Base-by-base conservation (phyloP, 257 asterid genomes). In the Scutellaria galericulata region DNA sequence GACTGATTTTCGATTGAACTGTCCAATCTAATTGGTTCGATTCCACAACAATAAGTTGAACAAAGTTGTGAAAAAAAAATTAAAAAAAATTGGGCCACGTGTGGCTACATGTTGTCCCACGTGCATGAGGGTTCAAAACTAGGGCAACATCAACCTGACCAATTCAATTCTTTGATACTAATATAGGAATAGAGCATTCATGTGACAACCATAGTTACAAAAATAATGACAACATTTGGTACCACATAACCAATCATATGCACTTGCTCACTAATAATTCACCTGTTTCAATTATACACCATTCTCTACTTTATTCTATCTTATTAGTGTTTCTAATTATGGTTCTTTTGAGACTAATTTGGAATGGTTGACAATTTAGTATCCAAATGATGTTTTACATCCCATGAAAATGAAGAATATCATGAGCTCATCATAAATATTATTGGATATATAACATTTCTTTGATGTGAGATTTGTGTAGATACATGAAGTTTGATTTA, bases 231-330 rank as follows among this genome's bases (percentile, higher is more conserved):
- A 59, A 64, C 75, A 75, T 11, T 39, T 60, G 75, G 64, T 59
- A 59, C 75, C 56, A 68, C 64, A 67, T 31, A 31, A 31, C 46
- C 79, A 75, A 60, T 75, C 79, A 75, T 75, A 68, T 68, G 75
- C 65, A 24, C 50, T 61, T 41, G 47, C 7, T 57, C 44, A 37
- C 61, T 55, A 68, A 41, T 73, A 13, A 68, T 73, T 18, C n/a
- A 41, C 54, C 42, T 18, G 22, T 48, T 75, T 48, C 69, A 75
- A 65, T 55, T 52, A 66, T 53, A 14, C 3, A 2, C 7, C 20
- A 3, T 13, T 12, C 11, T 41, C 3, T 35, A 6, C 3, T 39
- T 3, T 9, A 2, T 13, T 12, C 40, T 12, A 35, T 57, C 2
- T 57, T 27, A 13, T 8, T 18, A 45, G 9, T 27, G 7, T 22